Base-by-base conservation (phyloP, 1,284 basidiomycete species). In the Ustilago tritici region DNA sequence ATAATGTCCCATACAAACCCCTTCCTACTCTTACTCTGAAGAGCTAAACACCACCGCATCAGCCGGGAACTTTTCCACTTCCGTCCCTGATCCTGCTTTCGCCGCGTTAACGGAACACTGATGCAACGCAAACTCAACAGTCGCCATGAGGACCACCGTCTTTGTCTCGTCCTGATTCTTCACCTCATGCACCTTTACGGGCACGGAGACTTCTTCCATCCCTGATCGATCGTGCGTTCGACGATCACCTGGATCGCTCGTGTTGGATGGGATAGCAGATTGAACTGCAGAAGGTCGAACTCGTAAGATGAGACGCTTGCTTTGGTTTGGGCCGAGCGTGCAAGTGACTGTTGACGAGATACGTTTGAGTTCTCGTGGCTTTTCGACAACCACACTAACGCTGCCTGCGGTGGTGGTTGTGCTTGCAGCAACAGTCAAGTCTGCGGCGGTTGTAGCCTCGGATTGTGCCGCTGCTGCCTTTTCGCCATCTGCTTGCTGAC, bases 81-180 rank as follows among this genome's bases (percentile, higher is more conserved):
- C 47, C 36, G 19, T 23, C 9, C 46, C 19, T 40, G 41, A 11
- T n/a, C 23, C 10, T 41, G 32, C 41, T 15, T 11, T 40, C 23
- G 14, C 12, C 49, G 34, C 36, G 5, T 14, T 38, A 6, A 31
- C 43, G 14, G 2, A 31, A 55, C 58, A 62, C 43, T 49, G 56
- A 14, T 52, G 56, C 19, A 72, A 41, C 4, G 71, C 74, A 19
- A 71, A 75, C 61, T 79, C 79, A 3, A 81, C 69, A 12, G 64
- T 69, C 0, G 79, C 77, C 52, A 70, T 52, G 10, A 84, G 47
- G 4, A 70, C 46, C 1, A 85, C 78, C 19, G 67, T 75, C 53
- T 81, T 81, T 40, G 79, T 82, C 71, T 85, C 84, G 64, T 86
- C 84, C 63, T 79, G 79, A 61, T 86, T 86, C 76, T 86, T 86